Base-by-base conservation (phyloP, 345 rosid genomes). In the Salix suchowensis region DNA sequence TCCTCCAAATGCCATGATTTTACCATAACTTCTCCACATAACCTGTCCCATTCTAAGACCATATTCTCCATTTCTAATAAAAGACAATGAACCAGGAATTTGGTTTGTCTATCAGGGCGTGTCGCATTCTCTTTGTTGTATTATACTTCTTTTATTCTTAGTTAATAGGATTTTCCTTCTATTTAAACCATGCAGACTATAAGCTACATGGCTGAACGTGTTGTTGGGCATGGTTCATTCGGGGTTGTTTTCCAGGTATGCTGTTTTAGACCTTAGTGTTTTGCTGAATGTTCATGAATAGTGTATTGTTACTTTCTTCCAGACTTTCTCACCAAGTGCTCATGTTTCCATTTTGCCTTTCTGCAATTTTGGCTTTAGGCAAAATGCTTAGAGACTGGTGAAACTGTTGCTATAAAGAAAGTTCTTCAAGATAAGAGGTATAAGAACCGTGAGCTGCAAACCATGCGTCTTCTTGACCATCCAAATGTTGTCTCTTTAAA, bases 141-240 rank as follows among this genome's bases (percentile, higher is more conserved):
- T 58, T 58, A n/a, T n/a, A 8, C 11, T n/a, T 55, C 61, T 55
- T 55, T 55, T 55, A 8, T n/a, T 58, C 28, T 1, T 23, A 3
- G 26, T 58, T 23, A 23, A 23, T 58, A 23, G 3, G 28, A 36
- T n/a, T 10, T 55, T 3, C 23, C 14, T 23, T 58, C 64, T n/a
- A 58, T 58, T 58, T 10, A 58, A 58, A 23, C 64, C 24, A 23
- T 58, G 15, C 85, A 96, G 99, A 93, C 98, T 5, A 92, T 96
- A 65, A 96, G 97, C 84, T 96, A 93, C 87, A 93, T 96, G 98
- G 99, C 99, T 10, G 99, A 96, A 77, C 99, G 98, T 58, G 93
- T 89, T 84, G 97, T 96, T 70, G 99, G 99, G 40, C 96, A 92
- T 4, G 99, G 99, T 72, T 96, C 99, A 54, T 96, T 96, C 36